Conservation (phyloP, 225 moss, liverwort and hornwort species). For the Polytrichum commune region DNA sequence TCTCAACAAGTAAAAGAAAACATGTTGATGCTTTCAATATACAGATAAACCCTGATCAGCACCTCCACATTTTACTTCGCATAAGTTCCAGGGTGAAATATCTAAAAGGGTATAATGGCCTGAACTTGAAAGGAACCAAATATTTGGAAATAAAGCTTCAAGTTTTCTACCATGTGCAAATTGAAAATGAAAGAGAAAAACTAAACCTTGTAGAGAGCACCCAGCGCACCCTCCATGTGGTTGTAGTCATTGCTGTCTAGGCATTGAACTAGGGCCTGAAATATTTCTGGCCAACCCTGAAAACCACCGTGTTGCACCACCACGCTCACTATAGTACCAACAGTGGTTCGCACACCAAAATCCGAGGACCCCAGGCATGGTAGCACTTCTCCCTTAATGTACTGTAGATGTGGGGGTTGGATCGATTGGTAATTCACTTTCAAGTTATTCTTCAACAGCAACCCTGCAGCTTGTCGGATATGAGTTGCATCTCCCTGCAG, state of each 20-base stretch:
- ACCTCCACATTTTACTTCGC: too few species aligned
- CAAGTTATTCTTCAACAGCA: constrained; percentile 99
- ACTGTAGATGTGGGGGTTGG: constrained; percentile 74
- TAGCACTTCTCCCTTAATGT: constrained; percentile 89
- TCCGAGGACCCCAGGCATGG: constrained; percentile 93
- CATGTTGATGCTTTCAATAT: too few species aligned
- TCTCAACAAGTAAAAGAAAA: too few species aligned
- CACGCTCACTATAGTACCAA: constrained; percentile 93
- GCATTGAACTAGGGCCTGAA: constrained; percentile 90
- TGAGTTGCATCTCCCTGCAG: constrained; percentile 86
- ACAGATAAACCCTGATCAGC: too few species aligned
- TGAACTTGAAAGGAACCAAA: too few species aligned
- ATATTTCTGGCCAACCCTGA: constrained; percentile 93
- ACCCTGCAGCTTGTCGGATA: constrained; percentile 96
- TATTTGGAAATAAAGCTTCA: too few species aligned
- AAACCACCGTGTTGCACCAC: constrained; percentile 92
- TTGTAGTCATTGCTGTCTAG: constrained; percentile 98
- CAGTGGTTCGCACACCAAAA: constrained; percentile 86
- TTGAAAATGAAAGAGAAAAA: constrained; percentile 11
- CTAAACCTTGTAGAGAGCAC: constrained; percentile 89
- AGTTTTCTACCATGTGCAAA: too few species aligned
- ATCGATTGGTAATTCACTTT: constrained; percentile 79
- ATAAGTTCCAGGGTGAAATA: too few species aligned
- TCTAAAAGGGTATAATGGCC: too few species aligned
- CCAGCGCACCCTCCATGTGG: constrained; percentile 98